Conservation (phyloP, 2,329 filamentous ascomycete genomes). For the Aspergillus flavus region DNA sequence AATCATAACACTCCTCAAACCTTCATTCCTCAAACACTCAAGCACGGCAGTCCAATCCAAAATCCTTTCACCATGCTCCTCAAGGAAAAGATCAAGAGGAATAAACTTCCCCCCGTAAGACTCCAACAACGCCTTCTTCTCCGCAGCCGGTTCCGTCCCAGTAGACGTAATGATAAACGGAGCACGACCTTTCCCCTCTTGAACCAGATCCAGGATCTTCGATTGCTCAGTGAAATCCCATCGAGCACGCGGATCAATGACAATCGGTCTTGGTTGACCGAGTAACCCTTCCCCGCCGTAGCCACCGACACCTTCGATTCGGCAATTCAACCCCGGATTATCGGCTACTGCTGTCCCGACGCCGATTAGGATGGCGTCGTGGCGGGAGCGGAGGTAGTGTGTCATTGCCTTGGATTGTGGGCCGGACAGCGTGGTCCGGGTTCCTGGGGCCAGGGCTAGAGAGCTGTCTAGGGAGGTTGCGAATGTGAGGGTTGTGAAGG, state of each 20-base stretch:
- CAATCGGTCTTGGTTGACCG: constrained; percentile 73
- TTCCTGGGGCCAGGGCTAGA: constrained; percentile 71
- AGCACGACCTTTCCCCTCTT: constrained; percentile 65
- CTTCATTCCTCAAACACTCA: constrained; percentile 54
- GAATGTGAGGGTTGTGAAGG: constrained; percentile 77
- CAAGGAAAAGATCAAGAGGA: constrained; percentile 22
- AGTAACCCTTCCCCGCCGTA: constrained; percentile 53
- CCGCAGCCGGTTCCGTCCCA: constrained; percentile 11
- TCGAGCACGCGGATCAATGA: constrained; percentile 74
- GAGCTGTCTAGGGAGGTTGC: constrained; percentile 83
- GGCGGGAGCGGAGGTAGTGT: constrained; percentile 81
- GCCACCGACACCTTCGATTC: constrained; percentile 62
- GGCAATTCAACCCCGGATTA: constrained; percentile 82
- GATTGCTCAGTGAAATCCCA: constrained; percentile 65
- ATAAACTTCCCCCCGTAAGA: constrained; percentile 36
- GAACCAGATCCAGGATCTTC: constrained; percentile 67
- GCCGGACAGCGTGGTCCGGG: constrained; percentile 78
- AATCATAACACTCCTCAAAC: constrained; percentile 79
- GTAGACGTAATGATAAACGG: constrained; percentile 66
- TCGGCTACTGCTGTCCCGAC: constrained; percentile 83
- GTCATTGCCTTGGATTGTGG: constrained; percentile 88
- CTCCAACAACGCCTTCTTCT: constrained; percentile 27
- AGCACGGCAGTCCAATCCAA: constrained; percentile 66
- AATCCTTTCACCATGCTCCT: constrained; percentile 17
- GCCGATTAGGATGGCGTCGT: constrained; percentile 84